Evolutionary conservation across 2,329 filamentous ascomycete species (phyloP), one percentile per base, ranked within the genome.

Genomic region (Epicoccum nigrum): DNA sequence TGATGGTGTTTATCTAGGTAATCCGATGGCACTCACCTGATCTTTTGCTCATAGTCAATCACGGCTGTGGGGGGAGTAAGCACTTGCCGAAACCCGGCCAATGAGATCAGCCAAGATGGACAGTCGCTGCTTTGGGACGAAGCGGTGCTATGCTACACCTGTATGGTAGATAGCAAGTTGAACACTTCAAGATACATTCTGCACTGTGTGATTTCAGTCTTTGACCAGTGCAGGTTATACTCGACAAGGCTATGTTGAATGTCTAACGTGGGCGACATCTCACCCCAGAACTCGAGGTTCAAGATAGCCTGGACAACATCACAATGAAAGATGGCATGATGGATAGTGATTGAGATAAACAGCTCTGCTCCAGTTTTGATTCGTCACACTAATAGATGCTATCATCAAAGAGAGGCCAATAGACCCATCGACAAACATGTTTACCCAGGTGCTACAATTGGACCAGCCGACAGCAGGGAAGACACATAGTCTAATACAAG

Each of bases 401-500:
- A 58, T 56, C 47, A 52, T 55, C 31, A 51, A 51, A 31, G 27
- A 40, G 25, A 37, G 41, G 41, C 38, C 48, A 34, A 53, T 46
- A 45, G 48, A 49, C 40, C 43, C 44, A 48, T 37, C 28, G 28
- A 54, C 25, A 55, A 56, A 39, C 49, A 27, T 43, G 33, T 32
- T 42, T 47, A 43, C 48, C 45, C 55, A 53, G 54, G 48, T 59
- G 52, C 46, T 64, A 62, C 64, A 68, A 65, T 66, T 67, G 51
- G 51, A 45, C 54, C 56, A 54, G 35, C 63, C 60, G 61, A 58
- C 55, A 47, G 43, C 60, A 51, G 45, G 58, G 56, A 61, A 39
- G 41, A 45, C 47, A 42, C 50, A 30, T 47, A 55, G 46, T 52
- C 42, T 53, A 41, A 50, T 44, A 49, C 41, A 51, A 54, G 27